Evolutionary conservation across 768 basidiomycete genomes (phyloP).

Genomic region (Termitomyces sp.): DNA sequence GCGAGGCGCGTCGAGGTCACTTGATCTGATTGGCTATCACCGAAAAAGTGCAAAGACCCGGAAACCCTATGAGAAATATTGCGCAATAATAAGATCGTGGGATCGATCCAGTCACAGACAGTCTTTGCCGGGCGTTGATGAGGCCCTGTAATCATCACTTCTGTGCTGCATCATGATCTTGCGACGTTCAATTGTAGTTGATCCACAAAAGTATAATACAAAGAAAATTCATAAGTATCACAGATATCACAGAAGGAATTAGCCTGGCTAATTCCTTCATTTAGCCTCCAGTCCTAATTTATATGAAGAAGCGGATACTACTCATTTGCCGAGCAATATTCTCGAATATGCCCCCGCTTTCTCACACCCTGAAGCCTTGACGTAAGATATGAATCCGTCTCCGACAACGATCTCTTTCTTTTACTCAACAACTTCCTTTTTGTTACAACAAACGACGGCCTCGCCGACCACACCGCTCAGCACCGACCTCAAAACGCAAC

Average conservation of each 20-base stretch:
- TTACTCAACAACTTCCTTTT: neutral
- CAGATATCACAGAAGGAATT: no score
- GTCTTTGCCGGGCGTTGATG: neutral
- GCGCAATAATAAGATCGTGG: no score
- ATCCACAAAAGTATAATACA: neutral
- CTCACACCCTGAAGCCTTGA: neutral
- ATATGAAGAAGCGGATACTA: no score
- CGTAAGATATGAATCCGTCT: neutral
- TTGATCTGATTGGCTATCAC: slow-evolving; percentile 15
- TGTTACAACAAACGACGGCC: neutral
- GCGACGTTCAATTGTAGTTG: neutral
- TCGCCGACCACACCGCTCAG: neutral
- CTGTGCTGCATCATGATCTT: no score
- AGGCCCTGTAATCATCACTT: neutral
- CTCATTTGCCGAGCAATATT: neutral
- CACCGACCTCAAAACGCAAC: neutral
- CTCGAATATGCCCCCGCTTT: neutral
- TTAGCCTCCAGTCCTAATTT: no score
- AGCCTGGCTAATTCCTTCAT: no score
- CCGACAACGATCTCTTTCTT: neutral
- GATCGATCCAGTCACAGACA: neutral
- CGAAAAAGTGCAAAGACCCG: slow-evolving; percentile 2
- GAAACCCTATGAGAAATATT: neutral
- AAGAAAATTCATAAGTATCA: neutral
- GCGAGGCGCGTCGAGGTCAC: slow-evolving; percentile 19